Evolutionary conservation across 202 grass and related monocot species (phyloP), one percentile per base, ranked within the genome.

Genomic region (Thinopyrum obtusiflorum): DNA sequence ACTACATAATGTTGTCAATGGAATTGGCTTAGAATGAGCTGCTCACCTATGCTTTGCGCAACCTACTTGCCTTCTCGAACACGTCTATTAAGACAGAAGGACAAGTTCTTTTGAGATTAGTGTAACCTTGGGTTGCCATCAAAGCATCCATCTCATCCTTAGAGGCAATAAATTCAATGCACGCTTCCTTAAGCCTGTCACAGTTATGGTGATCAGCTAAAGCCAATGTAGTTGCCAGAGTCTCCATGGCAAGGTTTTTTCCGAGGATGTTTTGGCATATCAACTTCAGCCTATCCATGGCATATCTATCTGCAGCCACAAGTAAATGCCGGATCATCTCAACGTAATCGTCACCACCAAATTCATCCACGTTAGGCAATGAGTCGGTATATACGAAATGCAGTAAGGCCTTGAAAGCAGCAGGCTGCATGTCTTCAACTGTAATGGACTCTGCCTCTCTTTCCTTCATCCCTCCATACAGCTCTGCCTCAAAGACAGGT

Each of bases 121-220:
- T 62, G 65, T 80, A 80, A 9, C 62, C 40, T 67, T 46, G 24
- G 5, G 78, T 49, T n/a, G 7, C 62, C 78, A 80, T 40, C 36
- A 80, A 24, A 21, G 26, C 62, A 80, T 80, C 26, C 36, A 66
- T 66, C 62, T 31, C 17, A 40, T 65, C 25, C 13, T 17, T 46
- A 5, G 78, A 21, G 17, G 26, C 6, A 5, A 80, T 33, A 51
- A 51, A 80, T 11, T 80, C 62, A 32, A 80, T 28, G 26, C 83
- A 90, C 9, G 14, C 72, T 36, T 49, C 72, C 81, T 83, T 71
- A 40, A 71, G 68, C n/a, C 20, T 71, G 33, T 69, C 33, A 69
- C 67, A 69, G 9, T 39, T 39, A 69, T 39, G 20, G 4, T 39
- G 68, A 71, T 40, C 68, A 42, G 68, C 67, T 40, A 71, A 40